A percentile compares a stretch with the other conserved stretches of the same genome.
These are phyloP conservation scores for Glutinoglossum americanum DNA, from an alignment of 495 filamentous ascomycete genomes.

Conservation along the genomic window DNA sequence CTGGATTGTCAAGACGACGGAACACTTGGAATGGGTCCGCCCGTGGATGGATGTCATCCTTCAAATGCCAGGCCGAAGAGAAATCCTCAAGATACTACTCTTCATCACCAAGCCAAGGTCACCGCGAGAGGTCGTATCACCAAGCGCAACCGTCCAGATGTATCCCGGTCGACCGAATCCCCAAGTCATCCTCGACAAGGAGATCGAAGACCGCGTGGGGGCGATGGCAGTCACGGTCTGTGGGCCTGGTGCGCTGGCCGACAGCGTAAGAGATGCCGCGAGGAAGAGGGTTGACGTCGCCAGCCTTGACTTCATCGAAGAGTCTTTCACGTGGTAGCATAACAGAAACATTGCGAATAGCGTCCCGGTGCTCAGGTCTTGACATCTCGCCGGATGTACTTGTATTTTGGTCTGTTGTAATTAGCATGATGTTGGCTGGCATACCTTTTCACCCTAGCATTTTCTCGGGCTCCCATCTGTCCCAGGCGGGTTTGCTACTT, in stretches of 20 bases:
- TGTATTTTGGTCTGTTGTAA: neutral
- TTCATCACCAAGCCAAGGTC: conserved; percentile 74
- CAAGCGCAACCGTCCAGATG: conserved; percentile 74
- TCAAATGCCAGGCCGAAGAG: conserved; percentile 56
- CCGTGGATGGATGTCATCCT: conserved; percentile 93
- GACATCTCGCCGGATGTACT: neutral
- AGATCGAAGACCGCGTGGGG: conserved; percentile 56
- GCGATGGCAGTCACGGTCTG: conserved; percentile 75
- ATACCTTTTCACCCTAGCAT: neutral
- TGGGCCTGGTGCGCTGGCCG: conserved; percentile 71
- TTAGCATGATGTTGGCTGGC: neutral
- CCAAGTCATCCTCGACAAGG: conserved; percentile 44
- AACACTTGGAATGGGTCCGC: conserved; percentile 81
- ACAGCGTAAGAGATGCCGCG: conserved; percentile 61
- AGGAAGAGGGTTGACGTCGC: conserved; percentile 40
- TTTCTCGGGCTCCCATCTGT: neutral
- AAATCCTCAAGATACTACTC: conserved; percentile 64
- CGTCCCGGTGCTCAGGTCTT: neutral
- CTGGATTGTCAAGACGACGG: conserved; percentile 78
- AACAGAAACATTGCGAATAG: neutral
- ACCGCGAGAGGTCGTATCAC: conserved; percentile 59
- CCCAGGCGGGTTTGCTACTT: neutral
- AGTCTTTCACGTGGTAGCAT: conserved; percentile 68
- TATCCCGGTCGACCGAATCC: conserved; percentile 46
- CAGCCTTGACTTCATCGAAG: conserved; percentile 75